Percentiles rank a stretch among this genome's conserved stretches.
Conservation (phyloP, 805 yeast species). For the Cyberlindnera subsufficiens region DNA sequence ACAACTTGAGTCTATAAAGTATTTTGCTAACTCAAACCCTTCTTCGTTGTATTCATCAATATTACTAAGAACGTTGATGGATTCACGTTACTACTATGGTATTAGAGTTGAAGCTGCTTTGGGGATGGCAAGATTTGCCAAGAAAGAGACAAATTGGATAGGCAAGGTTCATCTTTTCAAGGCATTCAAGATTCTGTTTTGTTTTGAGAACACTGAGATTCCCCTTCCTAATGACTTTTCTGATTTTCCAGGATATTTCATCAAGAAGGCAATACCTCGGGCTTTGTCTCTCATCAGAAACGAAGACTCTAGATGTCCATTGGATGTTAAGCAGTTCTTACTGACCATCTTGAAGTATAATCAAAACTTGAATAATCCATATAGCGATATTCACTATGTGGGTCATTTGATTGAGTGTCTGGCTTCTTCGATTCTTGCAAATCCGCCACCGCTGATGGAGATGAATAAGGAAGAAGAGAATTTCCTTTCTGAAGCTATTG, state of each 20-base stretch:
- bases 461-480: constrained; percentile 25
- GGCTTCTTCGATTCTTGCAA: constrained; percentile 32
- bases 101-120: constrained; percentile 81
- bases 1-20: constrained; percentile 75
- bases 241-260: constrained; percentile 59
- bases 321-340: constrained; percentile 53
- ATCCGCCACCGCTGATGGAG: constrained; percentile 14
- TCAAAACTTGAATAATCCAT: constrained; percentile 76
- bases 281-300: constrained; percentile 59
- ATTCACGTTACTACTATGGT: constrained; percentile 81
- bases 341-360: constrained; percentile 73
- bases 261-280: constrained; percentile 63
- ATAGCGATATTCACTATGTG: constrained; percentile 66
- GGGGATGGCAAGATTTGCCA: constrained; percentile 68
- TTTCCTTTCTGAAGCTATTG: constrained; percentile 43
- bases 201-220: constrained; percentile 59
- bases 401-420: constrained; percentile 51
- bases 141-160: constrained; percentile 51
- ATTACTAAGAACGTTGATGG: constrained; percentile 75
- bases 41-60: constrained; percentile 66
- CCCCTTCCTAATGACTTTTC: constrained; percentile 82
- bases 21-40: constrained; percentile 60
- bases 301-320: constrained; percentile 56
- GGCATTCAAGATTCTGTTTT: constrained; percentile 64
- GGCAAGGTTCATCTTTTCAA: constrained; percentile 70